These are phyloP conservation scores for Xylaria venustula DNA, from an alignment of 495 filamentous ascomycete species.

Conservation along the genomic window DNA sequence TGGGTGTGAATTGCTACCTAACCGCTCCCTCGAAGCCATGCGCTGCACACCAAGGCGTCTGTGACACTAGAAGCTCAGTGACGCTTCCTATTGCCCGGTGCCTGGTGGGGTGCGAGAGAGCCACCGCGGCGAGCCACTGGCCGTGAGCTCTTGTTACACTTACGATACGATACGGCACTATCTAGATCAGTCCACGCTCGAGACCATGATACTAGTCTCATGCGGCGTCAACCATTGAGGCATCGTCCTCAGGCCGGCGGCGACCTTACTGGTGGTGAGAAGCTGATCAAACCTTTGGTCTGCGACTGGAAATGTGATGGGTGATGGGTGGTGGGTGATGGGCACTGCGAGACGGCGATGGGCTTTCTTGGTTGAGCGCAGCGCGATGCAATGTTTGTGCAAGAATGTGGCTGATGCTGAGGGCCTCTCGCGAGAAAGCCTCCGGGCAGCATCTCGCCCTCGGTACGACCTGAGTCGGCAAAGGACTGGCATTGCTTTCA, in stretches of 20 bases:
- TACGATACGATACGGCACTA: conserved; percentile 26
- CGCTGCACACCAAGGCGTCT: conserved; percentile 18
- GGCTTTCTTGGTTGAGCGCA: not conserved
- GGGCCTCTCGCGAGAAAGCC: not conserved
- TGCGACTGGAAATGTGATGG: conserved; percentile 21
- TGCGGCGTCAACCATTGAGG: conserved; percentile 22
- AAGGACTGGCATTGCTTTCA: not conserved
- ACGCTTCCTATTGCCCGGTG: conserved; percentile 28
- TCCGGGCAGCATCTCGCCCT: not conserved
- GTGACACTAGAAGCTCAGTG: conserved; percentile 21
- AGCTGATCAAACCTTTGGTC: conserved; percentile 22
- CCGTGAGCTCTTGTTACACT: conserved; percentile 16
- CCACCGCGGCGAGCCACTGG: conserved; percentile 22
- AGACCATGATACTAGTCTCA: conserved; percentile 18
- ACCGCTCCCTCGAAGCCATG: conserved; percentile 19
- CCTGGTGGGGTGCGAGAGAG: conserved; percentile 23
- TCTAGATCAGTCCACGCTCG: conserved; percentile 30
- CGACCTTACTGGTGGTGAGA: conserved; percentile 15
- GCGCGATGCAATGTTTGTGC: not conserved
- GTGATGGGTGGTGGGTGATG: no score
- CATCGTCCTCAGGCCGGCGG: conserved; percentile 13
- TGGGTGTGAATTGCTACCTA: conserved; percentile 31
- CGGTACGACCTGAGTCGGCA: not conserved
- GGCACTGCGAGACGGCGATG: conserved; percentile 23
- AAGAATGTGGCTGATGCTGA: not conserved